These are phyloP conservation scores for Xylariomycetidae sp. DNA, from an alignment of 2,329 filamentous ascomycete genomes.

Conservation along the genomic window DNA sequence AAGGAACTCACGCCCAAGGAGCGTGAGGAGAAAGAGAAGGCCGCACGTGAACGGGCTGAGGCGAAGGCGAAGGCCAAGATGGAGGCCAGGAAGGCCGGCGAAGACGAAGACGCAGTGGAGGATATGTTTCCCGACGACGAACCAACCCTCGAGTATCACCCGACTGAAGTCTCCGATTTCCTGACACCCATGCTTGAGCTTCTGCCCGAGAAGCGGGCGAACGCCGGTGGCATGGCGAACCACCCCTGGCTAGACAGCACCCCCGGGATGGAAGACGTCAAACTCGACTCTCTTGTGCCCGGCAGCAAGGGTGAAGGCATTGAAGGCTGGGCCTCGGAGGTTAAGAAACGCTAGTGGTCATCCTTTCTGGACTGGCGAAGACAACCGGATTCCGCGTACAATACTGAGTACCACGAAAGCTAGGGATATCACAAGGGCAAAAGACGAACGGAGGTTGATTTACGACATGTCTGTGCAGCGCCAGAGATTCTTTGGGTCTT, in stretches of 20 bases:
- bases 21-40: slow-evolving; percentile 26
- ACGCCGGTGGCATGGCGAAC: slow-evolving; percentile 90
- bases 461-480: too few species aligned
- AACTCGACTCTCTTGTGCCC: slow-evolving; percentile 66
- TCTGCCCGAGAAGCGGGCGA: slow-evolving; percentile 80
- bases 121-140: slow-evolving; percentile 24
- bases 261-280: slow-evolving; percentile 77
- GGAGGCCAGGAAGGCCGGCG: slow-evolving; percentile 25
- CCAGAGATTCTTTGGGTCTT: too few species aligned
- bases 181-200: slow-evolving; percentile 87
- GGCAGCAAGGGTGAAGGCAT: slow-evolving; percentile 86
- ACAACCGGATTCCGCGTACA: too few species aligned
- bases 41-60: slow-evolving; percentile 48
- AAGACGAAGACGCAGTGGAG: slow-evolving; percentile 26
- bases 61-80: slow-evolving; percentile 50
- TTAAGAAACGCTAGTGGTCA: slow-evolving; percentile 81
- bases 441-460: too few species aligned
- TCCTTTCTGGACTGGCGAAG: too few species aligned
- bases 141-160: slow-evolving; percentile 25
- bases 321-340: slow-evolving; percentile 85
- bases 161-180: slow-evolving; percentile 63
- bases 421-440: too few species aligned
- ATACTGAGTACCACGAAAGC: too few species aligned
- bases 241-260: slow-evolving; percentile 80
- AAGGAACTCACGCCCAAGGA: slow-evolving; percentile 59